Evolutionary conservation across 495 filamentous ascomycete species (phyloP).

Genomic region (Penicillium daleae): DNA sequence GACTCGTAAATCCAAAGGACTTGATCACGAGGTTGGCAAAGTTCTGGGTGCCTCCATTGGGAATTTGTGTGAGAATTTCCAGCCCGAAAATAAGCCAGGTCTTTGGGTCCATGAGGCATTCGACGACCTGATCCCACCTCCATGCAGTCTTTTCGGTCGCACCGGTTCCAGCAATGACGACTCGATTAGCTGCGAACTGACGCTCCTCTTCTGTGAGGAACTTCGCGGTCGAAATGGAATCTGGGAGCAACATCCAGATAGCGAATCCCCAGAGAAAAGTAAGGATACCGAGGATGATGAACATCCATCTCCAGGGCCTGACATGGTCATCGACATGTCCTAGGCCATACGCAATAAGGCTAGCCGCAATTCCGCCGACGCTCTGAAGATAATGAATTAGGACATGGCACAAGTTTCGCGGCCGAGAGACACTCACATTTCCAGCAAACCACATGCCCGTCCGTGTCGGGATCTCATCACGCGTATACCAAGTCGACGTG

Average conservation of each 20-base stretch:
- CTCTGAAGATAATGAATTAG: constrained; percentile 30
- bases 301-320: constrained; percentile 57
- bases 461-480: constrained; percentile 61
- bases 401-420: neutral
- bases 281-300: constrained; percentile 54
- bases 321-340: constrained; percentile 55
- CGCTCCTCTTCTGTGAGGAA: constrained; percentile 62
- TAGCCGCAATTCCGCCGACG: constrained; percentile 58
- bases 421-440: constrained; percentile 34
- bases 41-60: constrained; percentile 50
- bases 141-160: constrained; percentile 60
- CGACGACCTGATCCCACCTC: constrained; percentile 55
- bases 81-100: constrained; percentile 64
- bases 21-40: constrained; percentile 50
- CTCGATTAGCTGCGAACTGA: constrained; percentile 55
- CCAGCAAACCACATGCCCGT: constrained; percentile 65
- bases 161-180: constrained; percentile 41
- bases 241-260: constrained; percentile 58
- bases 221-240: constrained; percentile 61
- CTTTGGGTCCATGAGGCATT: constrained; percentile 59
- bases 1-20: constrained; percentile 47
- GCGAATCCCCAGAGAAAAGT: constrained; percentile 61
- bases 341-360: constrained; percentile 60
- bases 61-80: constrained; percentile 54
- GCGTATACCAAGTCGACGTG: constrained; percentile 55